A percentile compares a stretch with the other conserved stretches of the same genome.
Evolutionary conservation across 176 grass and related monocot species (phyloP).

Genomic region (Zoysia japonica): DNA sequence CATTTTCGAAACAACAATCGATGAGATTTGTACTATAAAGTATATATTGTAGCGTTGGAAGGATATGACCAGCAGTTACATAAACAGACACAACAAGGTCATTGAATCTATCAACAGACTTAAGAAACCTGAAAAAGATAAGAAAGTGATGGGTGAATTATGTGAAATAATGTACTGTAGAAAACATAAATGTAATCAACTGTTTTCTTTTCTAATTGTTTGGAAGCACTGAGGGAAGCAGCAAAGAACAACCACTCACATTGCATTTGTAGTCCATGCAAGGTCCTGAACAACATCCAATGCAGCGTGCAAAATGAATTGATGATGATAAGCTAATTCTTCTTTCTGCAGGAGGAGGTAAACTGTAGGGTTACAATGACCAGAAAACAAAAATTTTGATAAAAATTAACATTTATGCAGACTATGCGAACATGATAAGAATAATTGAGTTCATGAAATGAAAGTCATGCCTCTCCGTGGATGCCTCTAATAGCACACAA

Average conservation of each 20-base stretch:
- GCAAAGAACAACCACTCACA: slow-evolving; percentile 45
- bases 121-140: slow-evolving; percentile 65
- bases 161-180: background rate
- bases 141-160: background rate
- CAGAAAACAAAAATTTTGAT: background rate
- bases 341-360: slow-evolving; percentile 59
- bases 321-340: slow-evolving; percentile 81
- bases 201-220: background rate
- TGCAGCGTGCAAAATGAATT: slow-evolving; percentile 91
- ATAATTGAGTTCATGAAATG: background rate
- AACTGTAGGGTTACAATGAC: slow-evolving; percentile 9
- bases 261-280: slow-evolving; percentile 89
- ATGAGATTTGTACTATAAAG: background rate
- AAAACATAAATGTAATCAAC: background rate
- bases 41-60: slow-evolving; percentile 18
- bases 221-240: background rate
- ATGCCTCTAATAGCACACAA: background rate
- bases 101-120: slow-evolving; percentile 73
- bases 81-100: slow-evolving; percentile 73
- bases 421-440: background rate
- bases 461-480: background rate
- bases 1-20: background rate
- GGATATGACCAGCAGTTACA: slow-evolving; percentile 85
- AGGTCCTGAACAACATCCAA: slow-evolving; percentile 93
- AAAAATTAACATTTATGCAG: background rate